Evolutionary conservation across 1,284 basidiomycete species (phyloP).

Genomic region (Testicularia cyperi): DNA sequence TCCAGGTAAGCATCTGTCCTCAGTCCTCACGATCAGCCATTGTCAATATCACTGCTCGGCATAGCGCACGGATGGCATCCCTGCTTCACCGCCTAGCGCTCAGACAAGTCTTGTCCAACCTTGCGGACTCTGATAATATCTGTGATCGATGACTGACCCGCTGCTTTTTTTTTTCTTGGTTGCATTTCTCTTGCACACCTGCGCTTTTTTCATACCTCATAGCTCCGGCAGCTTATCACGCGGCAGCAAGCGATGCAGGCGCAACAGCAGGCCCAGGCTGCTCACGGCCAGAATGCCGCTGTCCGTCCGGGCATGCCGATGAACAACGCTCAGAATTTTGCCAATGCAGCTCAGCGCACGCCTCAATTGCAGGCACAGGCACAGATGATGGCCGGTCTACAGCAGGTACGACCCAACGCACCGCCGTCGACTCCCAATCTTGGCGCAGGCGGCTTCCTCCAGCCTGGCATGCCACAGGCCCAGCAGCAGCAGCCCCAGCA

Average conservation of each 20-base stretch:
- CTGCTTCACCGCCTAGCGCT: no score
- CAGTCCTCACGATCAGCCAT: no score
- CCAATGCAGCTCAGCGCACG: slow-evolving; percentile 36
- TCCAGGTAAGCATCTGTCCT: slow-evolving; percentile 36
- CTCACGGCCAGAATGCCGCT: slow-evolving; percentile 29
- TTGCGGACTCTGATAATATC: no score
- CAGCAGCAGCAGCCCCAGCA: slow-evolving; percentile 9
- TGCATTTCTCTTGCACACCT: no score
- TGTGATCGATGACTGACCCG: no score
- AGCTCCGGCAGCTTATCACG: slow-evolving; percentile 38
- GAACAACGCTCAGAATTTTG: slow-evolving; percentile 30
- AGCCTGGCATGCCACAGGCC: slow-evolving; percentile 12
- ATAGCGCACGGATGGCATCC: no score
- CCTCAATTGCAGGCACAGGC: slow-evolving; percentile 43
- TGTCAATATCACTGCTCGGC: no score
- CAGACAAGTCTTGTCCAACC: no score
- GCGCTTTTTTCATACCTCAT: not conserved
- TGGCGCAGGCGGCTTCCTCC: slow-evolving; percentile 20
- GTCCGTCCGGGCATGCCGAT: slow-evolving; percentile 18
- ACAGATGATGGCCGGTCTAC: slow-evolving; percentile 41
- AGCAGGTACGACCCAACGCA: slow-evolving; percentile 25
- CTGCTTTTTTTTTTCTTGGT: not conserved
- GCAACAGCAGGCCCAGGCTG: slow-evolving; percentile 37
- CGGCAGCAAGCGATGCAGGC: slow-evolving; percentile 42
- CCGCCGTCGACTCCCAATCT: slow-evolving; percentile 26